Evolutionary conservation across 2,329 filamentous ascomycete species (phyloP).

Genomic region (Apiospora rasikravindrae): DNA sequence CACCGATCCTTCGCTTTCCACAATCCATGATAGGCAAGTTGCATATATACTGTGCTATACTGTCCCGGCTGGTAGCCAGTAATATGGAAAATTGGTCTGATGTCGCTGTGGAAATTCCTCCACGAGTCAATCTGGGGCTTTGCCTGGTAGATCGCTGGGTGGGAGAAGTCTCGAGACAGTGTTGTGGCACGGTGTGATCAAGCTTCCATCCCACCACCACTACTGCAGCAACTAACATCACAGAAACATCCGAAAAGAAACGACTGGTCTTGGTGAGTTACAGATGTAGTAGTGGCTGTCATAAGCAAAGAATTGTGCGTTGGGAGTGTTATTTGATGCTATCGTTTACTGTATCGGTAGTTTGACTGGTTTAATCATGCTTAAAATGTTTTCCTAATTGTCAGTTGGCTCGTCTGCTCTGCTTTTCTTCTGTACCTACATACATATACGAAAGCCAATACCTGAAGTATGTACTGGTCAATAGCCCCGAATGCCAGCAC

Average conservation of each 20-base stretch:
- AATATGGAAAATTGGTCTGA: constrained; percentile 5
- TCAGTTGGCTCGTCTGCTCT: not conserved
- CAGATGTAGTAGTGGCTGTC: not conserved
- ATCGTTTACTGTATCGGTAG: not conserved
- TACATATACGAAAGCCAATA: not conserved
- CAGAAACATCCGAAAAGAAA: not conserved
- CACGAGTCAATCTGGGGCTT: not conserved
- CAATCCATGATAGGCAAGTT: not conserved
- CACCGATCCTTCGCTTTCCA: not conserved
- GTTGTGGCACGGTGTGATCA: not conserved
- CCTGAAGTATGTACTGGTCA: not conserved
- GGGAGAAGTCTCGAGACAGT: not conserved
- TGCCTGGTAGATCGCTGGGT: not conserved
- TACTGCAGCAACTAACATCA: not conserved
- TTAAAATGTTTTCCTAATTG: not conserved
- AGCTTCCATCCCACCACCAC: not conserved
- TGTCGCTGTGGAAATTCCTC: constrained; percentile 8
- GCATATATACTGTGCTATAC: not conserved
- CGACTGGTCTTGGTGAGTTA: not conserved
- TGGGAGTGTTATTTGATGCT: not conserved
- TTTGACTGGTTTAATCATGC: not conserved
- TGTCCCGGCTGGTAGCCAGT: not conserved
- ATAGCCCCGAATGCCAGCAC: not conserved
- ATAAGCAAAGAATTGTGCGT: not conserved
- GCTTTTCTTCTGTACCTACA: not conserved